Evolutionary conservation across 257 asterid species (phyloP).

Genomic region (Lycium ferocissimum): DNA sequence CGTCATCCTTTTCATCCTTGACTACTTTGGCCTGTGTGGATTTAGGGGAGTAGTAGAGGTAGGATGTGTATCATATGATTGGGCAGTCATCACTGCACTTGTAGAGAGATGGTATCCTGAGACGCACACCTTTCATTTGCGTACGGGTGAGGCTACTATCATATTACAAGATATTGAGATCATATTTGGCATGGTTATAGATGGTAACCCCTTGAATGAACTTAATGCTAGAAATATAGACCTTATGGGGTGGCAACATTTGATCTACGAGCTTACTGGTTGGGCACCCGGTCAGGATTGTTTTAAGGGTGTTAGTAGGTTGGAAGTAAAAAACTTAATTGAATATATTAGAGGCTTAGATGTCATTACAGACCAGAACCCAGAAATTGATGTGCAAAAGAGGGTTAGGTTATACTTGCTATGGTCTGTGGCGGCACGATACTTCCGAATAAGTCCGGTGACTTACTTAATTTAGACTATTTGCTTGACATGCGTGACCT

Average conservation of each 20-base stretch:
- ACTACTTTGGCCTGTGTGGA: background rate
- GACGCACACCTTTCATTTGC: background rate
- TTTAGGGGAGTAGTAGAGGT: background rate
- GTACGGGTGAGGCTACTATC: background rate
- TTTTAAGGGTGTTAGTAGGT: background rate
- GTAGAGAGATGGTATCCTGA: background rate
- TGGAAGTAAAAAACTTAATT: background rate
- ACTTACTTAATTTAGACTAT: background rate
- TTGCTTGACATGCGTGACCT: background rate
- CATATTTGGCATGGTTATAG: background rate
- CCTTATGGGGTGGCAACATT: background rate
- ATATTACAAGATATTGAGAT: background rate
- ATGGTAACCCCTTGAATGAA: background rate
- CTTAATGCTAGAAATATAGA: background rate
- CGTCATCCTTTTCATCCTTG: background rate
- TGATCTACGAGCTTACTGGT: constrained; percentile 2
- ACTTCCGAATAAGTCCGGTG: background rate
- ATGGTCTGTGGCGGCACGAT: constrained; percentile 1
- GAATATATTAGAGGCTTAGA: background rate
- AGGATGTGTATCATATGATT: background rate
- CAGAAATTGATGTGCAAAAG: background rate
- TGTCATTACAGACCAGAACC: background rate
- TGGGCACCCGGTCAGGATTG: background rate
- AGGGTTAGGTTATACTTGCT: background rate
- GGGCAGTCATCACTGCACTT: background rate